These are phyloP conservation scores for Pythium sp. DNA, from an alignment of 352 stramenopile species.

Conservation along the genomic window DNA sequence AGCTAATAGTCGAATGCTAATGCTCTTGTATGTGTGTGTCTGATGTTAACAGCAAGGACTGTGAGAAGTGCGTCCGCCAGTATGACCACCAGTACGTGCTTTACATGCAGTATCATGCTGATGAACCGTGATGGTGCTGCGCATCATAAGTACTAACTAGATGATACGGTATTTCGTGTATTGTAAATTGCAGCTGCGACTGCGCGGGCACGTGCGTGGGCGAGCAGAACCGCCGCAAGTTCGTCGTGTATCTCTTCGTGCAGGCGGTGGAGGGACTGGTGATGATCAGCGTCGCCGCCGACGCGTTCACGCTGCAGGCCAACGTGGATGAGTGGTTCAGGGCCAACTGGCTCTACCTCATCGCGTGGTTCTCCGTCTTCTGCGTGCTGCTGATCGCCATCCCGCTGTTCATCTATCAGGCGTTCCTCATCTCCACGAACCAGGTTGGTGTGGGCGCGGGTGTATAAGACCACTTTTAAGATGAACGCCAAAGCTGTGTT, in stretches of 20 bases:
- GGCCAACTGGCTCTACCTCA: conserved; percentile 63
- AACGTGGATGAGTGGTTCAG: conserved; percentile 71
- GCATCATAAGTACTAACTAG: conserved; percentile 4
- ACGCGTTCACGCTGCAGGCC: conserved; percentile 49
- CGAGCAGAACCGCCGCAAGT: conserved; percentile 61
- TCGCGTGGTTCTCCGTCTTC: conserved; percentile 58
- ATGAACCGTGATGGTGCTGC: too few relatives aligned
- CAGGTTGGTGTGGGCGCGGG: conserved; percentile 19
- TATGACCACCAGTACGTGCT: conserved; percentile 76
- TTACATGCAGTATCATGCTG: neutral
- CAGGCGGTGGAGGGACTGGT: conserved; percentile 49
- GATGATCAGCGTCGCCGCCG: conserved; percentile 49
- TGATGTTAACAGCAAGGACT: conserved; percentile 56
- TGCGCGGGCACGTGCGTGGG: conserved; percentile 76
- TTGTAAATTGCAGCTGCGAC: conserved; percentile 48
- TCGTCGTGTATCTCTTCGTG: conserved; percentile 62
- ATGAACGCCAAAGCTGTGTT: neutral
- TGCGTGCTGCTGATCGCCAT: conserved; percentile 58
- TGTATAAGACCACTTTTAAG: neutral
- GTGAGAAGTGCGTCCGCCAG: conserved; percentile 62
- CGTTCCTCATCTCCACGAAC: conserved; percentile 70
- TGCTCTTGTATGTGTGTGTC: conserved; percentile 1
- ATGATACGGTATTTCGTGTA: neutral
- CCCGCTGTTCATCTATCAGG: conserved; percentile 64
- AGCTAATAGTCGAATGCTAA: neutral